Evolutionary conservation across 176 grass and related monocot species (phyloP).

Genomic region (Elaeis guineensis): DNA sequence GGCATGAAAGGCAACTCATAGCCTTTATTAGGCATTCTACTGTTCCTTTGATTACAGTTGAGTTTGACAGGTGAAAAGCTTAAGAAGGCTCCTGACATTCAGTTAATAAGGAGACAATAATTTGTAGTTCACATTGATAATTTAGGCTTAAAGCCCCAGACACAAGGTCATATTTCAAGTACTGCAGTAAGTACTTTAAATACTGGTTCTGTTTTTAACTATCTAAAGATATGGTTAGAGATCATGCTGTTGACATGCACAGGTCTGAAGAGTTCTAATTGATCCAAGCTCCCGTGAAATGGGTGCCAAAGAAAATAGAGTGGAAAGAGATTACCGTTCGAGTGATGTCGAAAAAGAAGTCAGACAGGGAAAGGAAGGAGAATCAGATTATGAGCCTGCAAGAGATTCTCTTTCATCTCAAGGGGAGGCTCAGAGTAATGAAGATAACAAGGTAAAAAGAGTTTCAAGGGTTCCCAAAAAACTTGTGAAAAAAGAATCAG

Average conservation of each 20-base stretch:
- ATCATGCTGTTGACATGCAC: conserved; percentile 5
- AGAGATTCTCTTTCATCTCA: conserved; percentile 76
- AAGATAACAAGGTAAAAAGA: conserved; percentile 55
- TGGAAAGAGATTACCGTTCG: conserved; percentile 53
- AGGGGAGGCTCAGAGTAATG: conserved; percentile 43
- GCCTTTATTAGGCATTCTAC: too few species aligned
- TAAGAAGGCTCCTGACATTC: too few species aligned
- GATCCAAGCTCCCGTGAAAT: conserved; percentile 36
- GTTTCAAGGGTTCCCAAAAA: conserved; percentile 63
- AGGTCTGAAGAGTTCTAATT: conserved; percentile 16
- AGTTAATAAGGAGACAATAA: too few species aligned
- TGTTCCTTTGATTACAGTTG: too few species aligned
- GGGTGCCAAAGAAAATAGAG: conserved; percentile 74
- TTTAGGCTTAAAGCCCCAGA: too few species aligned
- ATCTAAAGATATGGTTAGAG: too few species aligned
- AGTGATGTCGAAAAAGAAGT: conserved; percentile 39
- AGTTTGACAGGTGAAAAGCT: too few species aligned
- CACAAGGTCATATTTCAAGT: too few species aligned
- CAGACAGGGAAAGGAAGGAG: conserved; percentile 52
- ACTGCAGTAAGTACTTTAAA: too few species aligned
- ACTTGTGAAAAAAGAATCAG: conserved; percentile 60
- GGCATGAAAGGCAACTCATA: too few species aligned
- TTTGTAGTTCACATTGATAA: too few species aligned
- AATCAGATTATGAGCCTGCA: conserved; percentile 54
- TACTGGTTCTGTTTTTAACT: too few species aligned